These are phyloP conservation scores for Russula earlei DNA, from an alignment of 768 basidiomycete genomes.

Conservation along the genomic window DNA sequence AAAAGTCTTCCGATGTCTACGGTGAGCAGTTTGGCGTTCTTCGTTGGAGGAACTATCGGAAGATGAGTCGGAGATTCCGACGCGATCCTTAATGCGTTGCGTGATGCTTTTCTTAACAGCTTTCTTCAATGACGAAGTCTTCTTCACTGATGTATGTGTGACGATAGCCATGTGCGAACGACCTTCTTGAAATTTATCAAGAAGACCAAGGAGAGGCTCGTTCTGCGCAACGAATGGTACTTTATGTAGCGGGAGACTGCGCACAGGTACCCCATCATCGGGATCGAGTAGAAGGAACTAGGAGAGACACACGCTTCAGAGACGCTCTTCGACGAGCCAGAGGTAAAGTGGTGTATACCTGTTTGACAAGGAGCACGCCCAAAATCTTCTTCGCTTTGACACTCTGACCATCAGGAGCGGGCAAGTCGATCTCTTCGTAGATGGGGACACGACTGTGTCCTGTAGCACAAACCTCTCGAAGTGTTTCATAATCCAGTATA, in stretches of 20 bases:
- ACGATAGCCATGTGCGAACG: conserved; percentile 90
- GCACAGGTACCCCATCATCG: conserved; percentile 70
- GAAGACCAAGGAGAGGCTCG: conserved; percentile 72
- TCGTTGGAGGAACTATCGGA: conserved; percentile 41
- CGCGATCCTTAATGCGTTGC: conserved; percentile 63
- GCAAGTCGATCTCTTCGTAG: conserved; percentile 21
- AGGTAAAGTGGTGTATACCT: conserved; percentile 28
- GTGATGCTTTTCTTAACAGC: conserved; percentile 74
- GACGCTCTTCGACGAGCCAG: not conserved
- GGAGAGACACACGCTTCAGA: not conserved
- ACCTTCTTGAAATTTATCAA: conserved; percentile 86
- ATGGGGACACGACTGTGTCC: conserved; percentile 22
- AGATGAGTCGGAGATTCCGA: conserved; percentile 42
- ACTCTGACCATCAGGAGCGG: conserved; percentile 22
- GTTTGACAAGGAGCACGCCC: conserved; percentile 82
- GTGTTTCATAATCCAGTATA: conserved; percentile 68
- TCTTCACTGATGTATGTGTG: conserved; percentile 28
- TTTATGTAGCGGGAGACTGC: conserved; percentile 77
- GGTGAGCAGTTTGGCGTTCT: conserved; percentile 19
- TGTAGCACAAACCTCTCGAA: conserved; percentile 27
- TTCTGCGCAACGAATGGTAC: conserved; percentile 83
- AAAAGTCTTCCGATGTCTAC: conserved; percentile 17
- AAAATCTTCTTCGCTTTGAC: conserved; percentile 71
- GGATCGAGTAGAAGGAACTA: conserved; percentile 21
- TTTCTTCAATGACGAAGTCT: conserved; percentile 71